Evolutionary conservation across 306 rosid genomes (phyloP).

Genomic region (Pyrus pyrifolia): DNA sequence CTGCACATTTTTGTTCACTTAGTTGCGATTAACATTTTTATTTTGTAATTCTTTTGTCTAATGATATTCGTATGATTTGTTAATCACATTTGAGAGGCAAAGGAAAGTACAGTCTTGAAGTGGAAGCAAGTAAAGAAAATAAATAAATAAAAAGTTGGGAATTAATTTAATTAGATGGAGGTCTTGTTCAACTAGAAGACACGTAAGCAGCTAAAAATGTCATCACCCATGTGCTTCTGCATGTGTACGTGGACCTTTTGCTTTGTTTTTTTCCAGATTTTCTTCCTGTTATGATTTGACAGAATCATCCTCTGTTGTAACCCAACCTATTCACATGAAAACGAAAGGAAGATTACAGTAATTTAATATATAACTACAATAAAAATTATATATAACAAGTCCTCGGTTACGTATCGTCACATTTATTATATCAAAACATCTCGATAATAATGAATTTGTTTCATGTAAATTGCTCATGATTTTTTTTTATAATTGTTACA

Average conservation of each 20-base stretch:
- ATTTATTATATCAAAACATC: too few species aligned
- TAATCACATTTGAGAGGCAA: background rate
- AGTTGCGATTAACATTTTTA: too few species aligned
- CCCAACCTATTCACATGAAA: background rate
- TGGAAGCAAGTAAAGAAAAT: background rate
- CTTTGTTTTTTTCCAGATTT: too few species aligned
- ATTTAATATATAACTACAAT: too few species aligned
- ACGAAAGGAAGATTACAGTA: background rate
- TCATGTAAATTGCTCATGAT: too few species aligned
- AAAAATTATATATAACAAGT: too few species aligned
- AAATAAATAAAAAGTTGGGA: background rate
- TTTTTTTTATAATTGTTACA: too few species aligned
- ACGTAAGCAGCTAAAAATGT: conserved; percentile 8
- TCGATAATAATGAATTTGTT: too few species aligned
- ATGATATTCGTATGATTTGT: background rate
- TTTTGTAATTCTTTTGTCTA: background rate
- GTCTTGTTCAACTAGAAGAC: background rate
- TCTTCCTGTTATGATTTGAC: conserved; percentile 7
- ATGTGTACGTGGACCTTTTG: background rate
- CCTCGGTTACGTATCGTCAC: rapidly evolving
- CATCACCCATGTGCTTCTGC: conserved; percentile 49
- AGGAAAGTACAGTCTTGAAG: background rate
- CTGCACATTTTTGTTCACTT: background rate
- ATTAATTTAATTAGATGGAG: background rate
- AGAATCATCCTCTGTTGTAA: background rate